Conservation (phyloP, 2,329 filamentous ascomycete species). For the Beauveria bassiana region DNA sequence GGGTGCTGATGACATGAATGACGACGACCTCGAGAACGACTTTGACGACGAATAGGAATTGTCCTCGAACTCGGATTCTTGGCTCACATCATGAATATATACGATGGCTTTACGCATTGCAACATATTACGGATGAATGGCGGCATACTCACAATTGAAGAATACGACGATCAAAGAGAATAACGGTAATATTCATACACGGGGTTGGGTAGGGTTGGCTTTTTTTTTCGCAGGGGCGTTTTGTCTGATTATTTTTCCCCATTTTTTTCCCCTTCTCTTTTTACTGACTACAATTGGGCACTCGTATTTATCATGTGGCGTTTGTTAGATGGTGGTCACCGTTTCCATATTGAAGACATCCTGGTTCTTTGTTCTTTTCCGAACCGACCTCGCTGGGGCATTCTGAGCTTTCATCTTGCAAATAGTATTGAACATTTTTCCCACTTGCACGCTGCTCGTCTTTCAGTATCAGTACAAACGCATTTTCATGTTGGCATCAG, state of each 20-base stretch:
- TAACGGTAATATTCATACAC: neutral
- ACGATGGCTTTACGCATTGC: neutral
- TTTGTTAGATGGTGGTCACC: neutral
- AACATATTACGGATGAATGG: neutral
- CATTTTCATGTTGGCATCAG: no score
- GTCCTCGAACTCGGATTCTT: neutral
- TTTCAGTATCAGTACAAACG: no score
- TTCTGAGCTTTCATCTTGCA: neutral
- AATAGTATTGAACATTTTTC: no score
- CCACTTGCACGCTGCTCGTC: no score
- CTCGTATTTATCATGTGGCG: neutral
- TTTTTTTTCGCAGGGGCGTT: neutral
- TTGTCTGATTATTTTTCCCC: neutral
- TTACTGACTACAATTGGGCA: no score
- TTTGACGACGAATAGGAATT: neutral
- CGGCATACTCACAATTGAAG: neutral
- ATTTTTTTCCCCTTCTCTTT: neutral
- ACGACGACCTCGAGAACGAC: constrained; percentile 10
- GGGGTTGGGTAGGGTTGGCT: neutral
- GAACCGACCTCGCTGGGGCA: neutral
- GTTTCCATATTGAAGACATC: neutral
- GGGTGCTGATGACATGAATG: constrained; percentile 15
- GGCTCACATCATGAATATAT: neutral
- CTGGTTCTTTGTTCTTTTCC: neutral
- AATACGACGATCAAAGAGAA: neutral